These are phyloP conservation scores for Cryphonectria nitschkei DNA, from an alignment of 2,329 filamentous ascomycete genomes.

Conservation along the genomic window DNA sequence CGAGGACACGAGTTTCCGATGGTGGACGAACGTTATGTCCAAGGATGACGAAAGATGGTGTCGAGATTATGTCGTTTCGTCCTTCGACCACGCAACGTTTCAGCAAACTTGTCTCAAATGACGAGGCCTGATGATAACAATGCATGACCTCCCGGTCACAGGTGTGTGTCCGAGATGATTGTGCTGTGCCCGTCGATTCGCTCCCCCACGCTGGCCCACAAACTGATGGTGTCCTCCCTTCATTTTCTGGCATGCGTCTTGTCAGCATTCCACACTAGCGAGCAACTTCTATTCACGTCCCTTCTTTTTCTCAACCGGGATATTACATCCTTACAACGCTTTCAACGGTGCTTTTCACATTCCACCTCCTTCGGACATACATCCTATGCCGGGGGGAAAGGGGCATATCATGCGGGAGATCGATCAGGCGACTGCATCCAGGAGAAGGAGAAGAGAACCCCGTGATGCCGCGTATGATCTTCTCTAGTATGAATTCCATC, in stretches of 20 bases:
- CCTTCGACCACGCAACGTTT: not conserved
- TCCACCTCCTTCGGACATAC: not conserved
- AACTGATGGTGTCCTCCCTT: not conserved
- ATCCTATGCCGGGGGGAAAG: not conserved
- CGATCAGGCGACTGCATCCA: not conserved
- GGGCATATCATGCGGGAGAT: not conserved
- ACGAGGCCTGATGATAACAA: not conserved
- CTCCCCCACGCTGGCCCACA: not conserved
- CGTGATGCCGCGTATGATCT: not conserved
- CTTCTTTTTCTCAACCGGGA: not conserved
- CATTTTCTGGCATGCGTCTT: not conserved
- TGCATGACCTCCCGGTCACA: not conserved
- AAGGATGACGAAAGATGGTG: not conserved
- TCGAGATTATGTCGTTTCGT: not conserved
- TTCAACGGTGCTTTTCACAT: not conserved
- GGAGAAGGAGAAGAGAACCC: not conserved
- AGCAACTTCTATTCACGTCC: not conserved
- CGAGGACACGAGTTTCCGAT: slow-evolving; percentile 1
- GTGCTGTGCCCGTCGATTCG: not conserved
- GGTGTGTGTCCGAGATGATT: not conserved
- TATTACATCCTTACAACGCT: not conserved
- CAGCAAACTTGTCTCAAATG: not conserved
- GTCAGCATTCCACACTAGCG: not conserved
- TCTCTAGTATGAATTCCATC: not conserved
- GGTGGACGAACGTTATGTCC: not conserved